phyloP scores from a whole-genome alignment of 106 monocot species.

The Dactylorhiza incarnata region DNA sequence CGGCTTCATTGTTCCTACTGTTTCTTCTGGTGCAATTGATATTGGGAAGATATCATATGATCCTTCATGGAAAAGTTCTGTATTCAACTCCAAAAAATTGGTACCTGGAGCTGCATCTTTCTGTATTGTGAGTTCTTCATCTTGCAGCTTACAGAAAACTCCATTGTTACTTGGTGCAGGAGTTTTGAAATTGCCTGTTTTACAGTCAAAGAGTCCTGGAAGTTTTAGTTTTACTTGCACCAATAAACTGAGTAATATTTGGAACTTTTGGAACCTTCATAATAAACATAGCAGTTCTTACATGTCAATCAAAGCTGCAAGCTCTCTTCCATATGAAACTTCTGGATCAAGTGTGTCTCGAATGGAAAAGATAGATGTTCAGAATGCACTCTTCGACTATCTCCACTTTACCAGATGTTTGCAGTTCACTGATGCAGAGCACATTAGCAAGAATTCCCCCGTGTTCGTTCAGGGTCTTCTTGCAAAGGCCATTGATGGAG shows the following conservation, averaged over 20 bases:
- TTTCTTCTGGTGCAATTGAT: background rate
- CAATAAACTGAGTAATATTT: background rate
- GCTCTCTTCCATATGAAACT: background rate
- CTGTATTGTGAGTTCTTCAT: background rate
- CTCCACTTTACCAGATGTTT: conserved; percentile 54
- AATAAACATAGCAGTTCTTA: background rate
- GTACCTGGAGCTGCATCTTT: background rate
- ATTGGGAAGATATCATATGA: background rate
- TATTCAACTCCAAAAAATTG: background rate
- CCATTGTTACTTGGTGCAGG: background rate
- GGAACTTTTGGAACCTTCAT: background rate
- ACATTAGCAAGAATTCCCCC: conserved; percentile 75
- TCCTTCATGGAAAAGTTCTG: background rate
- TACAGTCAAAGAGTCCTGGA: too few species aligned
- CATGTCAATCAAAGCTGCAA: conserved; percentile 10
- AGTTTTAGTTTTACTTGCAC: background rate
- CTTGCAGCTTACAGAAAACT: background rate
- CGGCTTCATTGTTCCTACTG: background rate
- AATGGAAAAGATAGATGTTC: conserved; percentile 23
- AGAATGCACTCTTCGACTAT: conserved; percentile 72
- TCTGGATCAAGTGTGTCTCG: conserved; percentile 24
- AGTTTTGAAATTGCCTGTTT: background rate
- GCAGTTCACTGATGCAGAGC: conserved; percentile 59
- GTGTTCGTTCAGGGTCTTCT: conserved; percentile 46
- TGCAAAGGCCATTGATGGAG: conserved; percentile 28